Evolutionary conservation across 2,329 filamentous ascomycete species (phyloP), one percentile per base, ranked within the genome.

Genomic region (Paraconiothyrium brasiliense): DNA sequence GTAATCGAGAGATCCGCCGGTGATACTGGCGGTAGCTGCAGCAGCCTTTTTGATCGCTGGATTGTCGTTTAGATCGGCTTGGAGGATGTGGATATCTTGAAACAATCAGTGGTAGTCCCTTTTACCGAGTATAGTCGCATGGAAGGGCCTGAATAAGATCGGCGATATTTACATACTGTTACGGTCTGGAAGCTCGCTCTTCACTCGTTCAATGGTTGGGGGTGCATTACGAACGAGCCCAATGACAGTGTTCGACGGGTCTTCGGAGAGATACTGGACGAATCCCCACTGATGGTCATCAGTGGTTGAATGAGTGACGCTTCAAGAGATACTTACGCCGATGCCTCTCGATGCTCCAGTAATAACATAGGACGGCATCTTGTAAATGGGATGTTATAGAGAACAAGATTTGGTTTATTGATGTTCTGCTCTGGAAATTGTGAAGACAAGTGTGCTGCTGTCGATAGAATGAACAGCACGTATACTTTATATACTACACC

Each of bases 221-320:
- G 70, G 63, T 63, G 84, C 84, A 71, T 85, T 59, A 1, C 72
- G 71, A 5, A 73, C 70, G 1, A 74, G 41, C 11, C 71, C 71
- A 22, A 73, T 37, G 8, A 75, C 65, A 4, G 59, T 55, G 58
- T 74, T 73, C 3, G 62, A 60, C 3, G 79, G 69, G 62, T 84
- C 72, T 22, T 69, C 66, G 0, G 84, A 84, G 3, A 85, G 64
- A 32, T 83, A 76, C n/a, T 71, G 73, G 32, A 87, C 62, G 68
- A 86, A 84, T 62, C 81, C 84, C 55, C 80, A 85, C 85, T 86
- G 49, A 10, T 24, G 5, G 11, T 49, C 22, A 11, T 34, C 34
- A 34, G 50, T 13, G 10, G 20, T 9, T 16, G 30, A 24, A 24
- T 13, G 14, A 16, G 35, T 27, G 22, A 22, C 16, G 16, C 14